Evolutionary conservation across 2,329 filamentous ascomycete genomes (phyloP).

Genomic region (Mycogone perniciosa): DNA sequence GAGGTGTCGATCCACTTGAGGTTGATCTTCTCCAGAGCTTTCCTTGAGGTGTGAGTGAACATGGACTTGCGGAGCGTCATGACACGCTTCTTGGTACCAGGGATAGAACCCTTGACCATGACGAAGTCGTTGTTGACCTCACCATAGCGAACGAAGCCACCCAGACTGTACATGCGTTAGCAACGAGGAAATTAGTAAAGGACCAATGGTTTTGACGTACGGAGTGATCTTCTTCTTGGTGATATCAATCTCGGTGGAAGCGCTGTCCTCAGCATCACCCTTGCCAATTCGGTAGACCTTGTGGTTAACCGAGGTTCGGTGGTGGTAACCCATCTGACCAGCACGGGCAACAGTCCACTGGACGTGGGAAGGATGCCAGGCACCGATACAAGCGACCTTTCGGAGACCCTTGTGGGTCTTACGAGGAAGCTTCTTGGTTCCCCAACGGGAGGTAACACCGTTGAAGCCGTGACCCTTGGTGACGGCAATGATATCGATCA

Average conservation of each 20-base stretch:
- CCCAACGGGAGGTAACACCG: constrained; percentile 97
- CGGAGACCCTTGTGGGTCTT: constrained; percentile 99
- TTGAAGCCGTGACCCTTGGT: constrained; percentile 99
- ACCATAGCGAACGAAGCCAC: constrained; percentile 99
- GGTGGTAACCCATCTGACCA: constrained; percentile 99
- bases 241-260: constrained; percentile 89
- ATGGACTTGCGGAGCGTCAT: constrained; percentile 99
- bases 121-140: constrained; percentile 99
- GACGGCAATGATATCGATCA: constrained; percentile 98
- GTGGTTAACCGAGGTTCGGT: constrained; percentile 99
- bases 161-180: constrained; percentile 59
- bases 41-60: constrained; percentile 93
- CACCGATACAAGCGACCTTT: constrained; percentile 99
- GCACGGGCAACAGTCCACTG: constrained; percentile 99
- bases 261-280: constrained; percentile 83
- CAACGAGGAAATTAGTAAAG: neutral
- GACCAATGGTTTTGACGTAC: constrained; percentile 55
- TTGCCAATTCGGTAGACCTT: constrained; percentile 99
- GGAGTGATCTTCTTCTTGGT: constrained; percentile 99
- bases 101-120: constrained; percentile 95
- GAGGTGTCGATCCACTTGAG: constrained; percentile 99
- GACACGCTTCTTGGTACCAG: constrained; percentile 98
- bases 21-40: constrained; percentile 96
- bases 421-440: constrained; percentile 99
- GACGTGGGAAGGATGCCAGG: constrained; percentile 99